Base-by-base conservation (phyloP, 257 asterid species). In the Scutellaria barbata region DNA sequence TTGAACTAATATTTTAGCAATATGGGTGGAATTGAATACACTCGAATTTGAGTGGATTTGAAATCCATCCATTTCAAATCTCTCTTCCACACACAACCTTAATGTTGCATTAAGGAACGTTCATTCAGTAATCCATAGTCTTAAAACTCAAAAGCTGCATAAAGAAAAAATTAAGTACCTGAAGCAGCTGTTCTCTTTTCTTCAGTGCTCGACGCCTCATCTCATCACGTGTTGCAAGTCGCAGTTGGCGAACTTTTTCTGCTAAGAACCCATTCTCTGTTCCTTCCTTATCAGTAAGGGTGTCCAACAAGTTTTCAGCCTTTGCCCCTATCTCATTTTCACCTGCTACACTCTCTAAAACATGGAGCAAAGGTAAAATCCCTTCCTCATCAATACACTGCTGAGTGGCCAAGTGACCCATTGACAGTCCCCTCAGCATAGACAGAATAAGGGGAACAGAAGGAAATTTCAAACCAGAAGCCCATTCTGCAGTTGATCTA, bases 221-320 rank as follows among this genome's bases (percentile, higher is more conserved):
- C 83, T 92, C 98, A 77, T 95, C 95, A 16, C 92, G 90, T 0
- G 99, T 89, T 45, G 99, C 97, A 80, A 83, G 90, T 62, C 99
- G 85, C 69, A 95, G 82, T 61, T 89, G 91, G 81, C 73, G 71
- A 81, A 95, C 97, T 55, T 89, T 92, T 74, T 88, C 90, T 47
- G 88, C 83, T 47, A 95, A 83, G 81, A 87, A 92, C 45, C 99
- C 97, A 79, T 82, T 85, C 77, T 95, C 95, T 18, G 82, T 85
- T 25, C 96, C 96, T 72, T 89, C 98, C 77, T 84, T 87, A 40
- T 88, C 99, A 76, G 95, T 85, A 66, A 95, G 95, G 52, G 95
- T 89, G 79, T 95, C 98, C 89, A 95, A 79, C 83, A 95, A 88
- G 86, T 92, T 92, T 69, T 95, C 99, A 74, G 99, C 99, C 89